Evolutionary conservation across 2,329 filamentous ascomycete genomes (phyloP), one percentile per base, ranked within the genome.

Genomic region (Botrytis squamosa): DNA sequence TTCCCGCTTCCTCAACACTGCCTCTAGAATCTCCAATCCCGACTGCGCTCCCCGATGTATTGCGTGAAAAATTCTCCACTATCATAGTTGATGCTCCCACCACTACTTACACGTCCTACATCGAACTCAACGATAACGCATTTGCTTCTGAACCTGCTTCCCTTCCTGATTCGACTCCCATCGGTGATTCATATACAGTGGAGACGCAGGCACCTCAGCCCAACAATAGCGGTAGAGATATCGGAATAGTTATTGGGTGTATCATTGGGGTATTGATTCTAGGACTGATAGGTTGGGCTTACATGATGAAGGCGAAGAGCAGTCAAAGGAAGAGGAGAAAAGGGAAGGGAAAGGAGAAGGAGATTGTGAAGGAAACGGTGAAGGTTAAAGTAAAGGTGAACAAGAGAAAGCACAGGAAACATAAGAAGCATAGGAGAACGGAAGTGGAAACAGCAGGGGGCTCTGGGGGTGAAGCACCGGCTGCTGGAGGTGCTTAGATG

Each of bases 161-260:
- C 2, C 67, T 62, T 12, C n/a, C 38, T 4, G 38, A 60, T n/a
- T 70, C 67, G 38, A 70, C 29, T 29, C 20, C 52, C 25, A 33
- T 70, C 25, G 18, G 49, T 4, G 12, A 42, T 57, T 33, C 70
- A 52, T 57, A 44, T 12, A 29, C 22, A 20, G 22, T 71, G 20
- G 46, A 44, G 20, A 40, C 44, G 36, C 33, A 66, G 33, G n/a
- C 70, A 33, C 36, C 70, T 44, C 22, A 40, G 29, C 36, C 44
- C 33, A 55, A 46, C n/a, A 52, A 71, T 25, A 42, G 60, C 3
- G 46, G 40, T 14, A 64, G 46, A 38, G 70, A 64, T 46, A 33
- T 66, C 20, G 70, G 60, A n/a, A 71, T 71, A 25, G 60, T 66
- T 1, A 40, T 66, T 25, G 70, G 70, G 1, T 71, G 70, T 44